Evolutionary conservation across 1,284 basidiomycete genomes (phyloP).

Genomic region (Meripilus lineatus): DNA sequence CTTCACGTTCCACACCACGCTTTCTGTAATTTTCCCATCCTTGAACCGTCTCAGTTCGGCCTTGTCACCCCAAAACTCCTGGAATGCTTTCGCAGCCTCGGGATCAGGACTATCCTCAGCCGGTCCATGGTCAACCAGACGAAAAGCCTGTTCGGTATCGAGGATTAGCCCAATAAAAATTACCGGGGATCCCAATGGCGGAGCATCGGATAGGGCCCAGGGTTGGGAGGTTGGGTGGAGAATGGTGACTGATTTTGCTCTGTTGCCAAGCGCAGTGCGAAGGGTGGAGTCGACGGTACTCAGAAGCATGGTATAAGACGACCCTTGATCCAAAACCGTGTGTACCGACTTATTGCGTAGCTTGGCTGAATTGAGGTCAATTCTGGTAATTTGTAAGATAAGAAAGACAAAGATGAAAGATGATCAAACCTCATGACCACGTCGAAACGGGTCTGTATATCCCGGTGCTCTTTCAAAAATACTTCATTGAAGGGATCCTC

Average conservation of each 20-base stretch:
- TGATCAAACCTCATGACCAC: constrained; percentile 50
- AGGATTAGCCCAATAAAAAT: constrained; percentile 74
- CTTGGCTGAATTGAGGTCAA: constrained; percentile 55
- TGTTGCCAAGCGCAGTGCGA: constrained; percentile 65
- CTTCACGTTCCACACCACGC: constrained; percentile 88
- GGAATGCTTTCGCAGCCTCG: constrained; percentile 59
- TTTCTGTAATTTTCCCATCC: constrained; percentile 89
- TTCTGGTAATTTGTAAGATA: constrained; percentile 33
- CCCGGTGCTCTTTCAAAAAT: constrained; percentile 69
- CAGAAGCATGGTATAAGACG: constrained; percentile 50
- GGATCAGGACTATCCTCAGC: constrained; percentile 58
- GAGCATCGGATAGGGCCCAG: constrained; percentile 47
- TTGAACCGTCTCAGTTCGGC: constrained; percentile 96
- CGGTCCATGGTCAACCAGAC: constrained; percentile 88
- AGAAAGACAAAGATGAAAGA: background rate
- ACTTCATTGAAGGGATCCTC: constrained; percentile 70
- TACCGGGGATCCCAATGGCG: constrained; percentile 40
- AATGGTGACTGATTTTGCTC: constrained; percentile 56
- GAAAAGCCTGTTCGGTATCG: constrained; percentile 66
- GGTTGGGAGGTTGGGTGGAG: constrained; percentile 44
- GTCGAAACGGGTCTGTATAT: constrained; percentile 61
- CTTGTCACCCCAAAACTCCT: constrained; percentile 87
- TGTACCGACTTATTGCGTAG: constrained; percentile 40
- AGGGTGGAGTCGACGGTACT: constrained; percentile 51
- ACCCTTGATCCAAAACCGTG: constrained; percentile 56